Evolutionary conservation across 371 early-diverging fungal species (phyloP).

Genomic region (Haplosporangium sp.): DNA sequence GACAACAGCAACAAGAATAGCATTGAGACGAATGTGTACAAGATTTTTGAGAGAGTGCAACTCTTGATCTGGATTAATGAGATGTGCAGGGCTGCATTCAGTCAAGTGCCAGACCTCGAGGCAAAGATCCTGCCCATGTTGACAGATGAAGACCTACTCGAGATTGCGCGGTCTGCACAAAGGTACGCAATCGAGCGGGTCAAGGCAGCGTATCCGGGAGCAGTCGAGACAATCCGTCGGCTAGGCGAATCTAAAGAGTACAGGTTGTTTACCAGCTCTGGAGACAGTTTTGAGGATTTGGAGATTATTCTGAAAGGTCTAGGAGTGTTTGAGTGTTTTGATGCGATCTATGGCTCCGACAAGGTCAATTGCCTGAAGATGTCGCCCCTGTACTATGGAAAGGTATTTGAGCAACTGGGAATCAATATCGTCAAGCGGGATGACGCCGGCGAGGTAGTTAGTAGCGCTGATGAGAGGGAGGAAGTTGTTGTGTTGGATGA

Average conservation of each 20-base stretch:
- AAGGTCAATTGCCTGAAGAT: constrained; percentile 35
- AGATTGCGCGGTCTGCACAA: constrained; percentile 27
- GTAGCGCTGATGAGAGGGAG: constrained; percentile 7
- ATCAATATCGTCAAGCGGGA: constrained; percentile 9
- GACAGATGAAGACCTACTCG: constrained; percentile 24
- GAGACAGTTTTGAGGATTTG: constrained; percentile 32
- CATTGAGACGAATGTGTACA: constrained; percentile 22
- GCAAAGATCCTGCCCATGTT: constrained; percentile 4
- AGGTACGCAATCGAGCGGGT: constrained; percentile 31
- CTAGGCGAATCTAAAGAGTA: background rate
- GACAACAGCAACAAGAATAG: background rate
- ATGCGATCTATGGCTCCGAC: constrained; percentile 35
- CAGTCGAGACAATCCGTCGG: constrained; percentile 27
- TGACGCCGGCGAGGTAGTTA: background rate
- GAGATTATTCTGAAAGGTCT: constrained; percentile 28
- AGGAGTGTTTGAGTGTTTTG: constrained; percentile 31
- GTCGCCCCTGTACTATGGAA: constrained; percentile 21
- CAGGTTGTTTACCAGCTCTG: constrained; percentile 36
- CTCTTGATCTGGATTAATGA: constrained; percentile 35
- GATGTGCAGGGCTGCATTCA: constrained; percentile 25
- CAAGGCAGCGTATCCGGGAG: constrained; percentile 38
- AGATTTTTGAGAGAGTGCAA: constrained; percentile 40
- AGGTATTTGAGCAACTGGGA: constrained; percentile 22
- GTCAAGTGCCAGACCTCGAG: constrained; percentile 14
- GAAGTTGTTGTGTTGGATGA: constrained; percentile 47